phyloP scores from a whole-genome alignment of 495 filamentous ascomycete genomes.

The Apodospora peruviana region DNA sequence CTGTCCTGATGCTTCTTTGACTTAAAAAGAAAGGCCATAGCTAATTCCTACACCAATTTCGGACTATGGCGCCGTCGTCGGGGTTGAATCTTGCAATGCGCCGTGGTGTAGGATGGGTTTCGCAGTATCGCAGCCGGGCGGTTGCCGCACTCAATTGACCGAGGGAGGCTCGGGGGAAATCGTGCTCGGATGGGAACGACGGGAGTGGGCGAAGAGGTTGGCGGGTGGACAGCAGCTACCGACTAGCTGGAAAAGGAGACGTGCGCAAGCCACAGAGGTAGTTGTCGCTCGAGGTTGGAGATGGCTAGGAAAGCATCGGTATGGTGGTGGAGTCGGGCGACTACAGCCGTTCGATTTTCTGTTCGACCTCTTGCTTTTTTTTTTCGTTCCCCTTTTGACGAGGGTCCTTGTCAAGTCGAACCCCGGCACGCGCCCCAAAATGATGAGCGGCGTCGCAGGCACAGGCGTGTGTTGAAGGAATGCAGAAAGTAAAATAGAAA shows the following conservation, averaged over 20 bases:
- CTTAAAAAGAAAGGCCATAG: slow-evolving; percentile 71
- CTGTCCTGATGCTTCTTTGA: slow-evolving; percentile 59
- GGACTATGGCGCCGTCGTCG: slow-evolving; percentile 2
- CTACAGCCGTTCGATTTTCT: slow-evolving; percentile 24
- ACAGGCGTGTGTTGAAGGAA: background rate
- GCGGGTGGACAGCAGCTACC: background rate
- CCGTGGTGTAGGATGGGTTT: slow-evolving; percentile 6
- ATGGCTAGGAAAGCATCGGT: slow-evolving; percentile 36
- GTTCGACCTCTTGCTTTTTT: slow-evolving; percentile 30
- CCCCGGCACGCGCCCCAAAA: slow-evolving; percentile 11
- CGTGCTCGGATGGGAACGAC: background rate
- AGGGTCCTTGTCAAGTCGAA: slow-evolving; percentile 19
- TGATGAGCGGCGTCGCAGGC: background rate
- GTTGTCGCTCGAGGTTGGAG: slow-evolving; percentile 25
- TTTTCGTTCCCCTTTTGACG: slow-evolving; percentile 16
- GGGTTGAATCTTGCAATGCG: slow-evolving; percentile 3
- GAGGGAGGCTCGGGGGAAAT: background rate
- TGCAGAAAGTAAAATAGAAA: background rate
- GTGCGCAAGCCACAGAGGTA: slow-evolving; percentile 16
- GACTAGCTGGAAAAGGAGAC: slow-evolving; percentile 7
- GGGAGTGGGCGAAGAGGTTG: background rate
- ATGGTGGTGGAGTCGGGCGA: slow-evolving; percentile 21
- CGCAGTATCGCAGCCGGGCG: slow-evolving; percentile 2
- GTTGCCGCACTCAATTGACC: slow-evolving; percentile 13
- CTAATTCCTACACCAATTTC: slow-evolving; percentile 12